phyloP scores from a whole-genome alignment of 2,329 filamentous ascomycete species.

The Cercospora beticola region DNA sequence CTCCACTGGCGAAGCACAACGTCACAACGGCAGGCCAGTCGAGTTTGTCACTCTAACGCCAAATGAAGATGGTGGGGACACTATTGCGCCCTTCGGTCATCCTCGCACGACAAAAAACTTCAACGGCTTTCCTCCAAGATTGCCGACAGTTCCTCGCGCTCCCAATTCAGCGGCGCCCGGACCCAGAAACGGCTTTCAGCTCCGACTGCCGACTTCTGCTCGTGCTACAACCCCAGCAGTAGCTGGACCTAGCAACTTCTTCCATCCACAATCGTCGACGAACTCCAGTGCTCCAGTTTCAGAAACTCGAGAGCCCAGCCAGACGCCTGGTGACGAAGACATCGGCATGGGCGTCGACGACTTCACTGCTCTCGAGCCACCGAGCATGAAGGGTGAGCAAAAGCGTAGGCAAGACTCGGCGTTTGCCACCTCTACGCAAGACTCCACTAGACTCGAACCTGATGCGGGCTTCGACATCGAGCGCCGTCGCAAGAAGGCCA shows the following conservation, averaged over 20 bases:
- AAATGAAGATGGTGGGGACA: background rate
- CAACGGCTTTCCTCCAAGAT: background rate
- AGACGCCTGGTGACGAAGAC: background rate
- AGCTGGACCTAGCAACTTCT: background rate
- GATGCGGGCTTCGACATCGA: background rate
- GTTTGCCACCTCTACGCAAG: background rate
- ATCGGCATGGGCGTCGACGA: background rate
- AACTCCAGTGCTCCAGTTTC: background rate
- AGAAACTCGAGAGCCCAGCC: background rate
- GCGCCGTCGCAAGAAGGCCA: background rate
- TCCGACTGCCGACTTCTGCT: background rate
- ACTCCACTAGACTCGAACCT: background rate
- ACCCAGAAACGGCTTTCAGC: background rate
- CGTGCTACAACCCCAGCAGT: background rate
- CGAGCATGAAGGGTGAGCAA: background rate
- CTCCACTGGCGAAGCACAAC: background rate
- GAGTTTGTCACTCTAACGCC: background rate
- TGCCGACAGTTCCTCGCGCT: background rate
- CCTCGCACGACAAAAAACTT: background rate
- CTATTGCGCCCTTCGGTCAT: background rate
- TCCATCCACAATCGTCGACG: background rate
- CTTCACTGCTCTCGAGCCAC: background rate
- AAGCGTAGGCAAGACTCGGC: background rate
- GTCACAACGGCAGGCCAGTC: background rate
- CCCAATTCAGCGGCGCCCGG: background rate